These are phyloP conservation scores for Recurvomyces mirabilis DNA, from an alignment of 495 filamentous ascomycete genomes.

Conservation along the genomic window DNA sequence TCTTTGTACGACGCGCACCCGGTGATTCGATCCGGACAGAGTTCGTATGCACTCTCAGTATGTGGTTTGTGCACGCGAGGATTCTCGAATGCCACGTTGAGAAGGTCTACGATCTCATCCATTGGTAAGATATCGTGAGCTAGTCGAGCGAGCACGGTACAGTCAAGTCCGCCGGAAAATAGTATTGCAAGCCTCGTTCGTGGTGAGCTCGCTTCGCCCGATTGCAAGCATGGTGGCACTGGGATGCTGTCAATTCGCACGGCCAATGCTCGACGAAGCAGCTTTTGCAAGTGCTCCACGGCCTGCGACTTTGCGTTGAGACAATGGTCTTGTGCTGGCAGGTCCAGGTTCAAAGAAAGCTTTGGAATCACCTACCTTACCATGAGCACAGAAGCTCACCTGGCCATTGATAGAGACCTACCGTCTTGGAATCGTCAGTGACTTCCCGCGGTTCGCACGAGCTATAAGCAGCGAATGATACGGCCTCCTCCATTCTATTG, in stretches of 20 bases:
- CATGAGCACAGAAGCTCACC: slow-evolving; percentile 13
- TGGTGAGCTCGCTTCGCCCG: no score
- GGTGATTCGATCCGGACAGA: slow-evolving; percentile 82
- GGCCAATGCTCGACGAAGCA: slow-evolving; percentile 52
- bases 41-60: slow-evolving; percentile 45
- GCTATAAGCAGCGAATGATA: no score
- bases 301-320: slow-evolving; percentile 41
- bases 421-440: no score
- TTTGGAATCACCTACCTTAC: slow-evolving; percentile 18
- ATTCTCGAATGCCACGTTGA: slow-evolving; percentile 97
- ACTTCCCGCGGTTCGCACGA: no score
- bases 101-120: slow-evolving; percentile 63
- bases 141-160: slow-evolving; percentile 73
- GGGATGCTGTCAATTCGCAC: slow-evolving; percentile 60
- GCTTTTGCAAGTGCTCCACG: slow-evolving; percentile 44
- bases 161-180: slow-evolving; percentile 92
- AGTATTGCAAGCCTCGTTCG: slow-evolving; percentile 65
- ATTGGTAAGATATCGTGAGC: slow-evolving; percentile 65
- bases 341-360: slow-evolving; percentile 19
- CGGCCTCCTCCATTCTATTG: no score
- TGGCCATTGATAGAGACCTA: not conserved
- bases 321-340: slow-evolving; percentile 16
- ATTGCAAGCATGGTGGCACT: no score
- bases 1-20: slow-evolving; percentile 66
- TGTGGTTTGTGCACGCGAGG: slow-evolving; percentile 41